A percentile compares a stretch with the other conserved stretches of the same genome.
phyloP scores from a whole-genome alignment of 2,329 filamentous ascomycete species.

The Sporothrix brasiliensis region DNA sequence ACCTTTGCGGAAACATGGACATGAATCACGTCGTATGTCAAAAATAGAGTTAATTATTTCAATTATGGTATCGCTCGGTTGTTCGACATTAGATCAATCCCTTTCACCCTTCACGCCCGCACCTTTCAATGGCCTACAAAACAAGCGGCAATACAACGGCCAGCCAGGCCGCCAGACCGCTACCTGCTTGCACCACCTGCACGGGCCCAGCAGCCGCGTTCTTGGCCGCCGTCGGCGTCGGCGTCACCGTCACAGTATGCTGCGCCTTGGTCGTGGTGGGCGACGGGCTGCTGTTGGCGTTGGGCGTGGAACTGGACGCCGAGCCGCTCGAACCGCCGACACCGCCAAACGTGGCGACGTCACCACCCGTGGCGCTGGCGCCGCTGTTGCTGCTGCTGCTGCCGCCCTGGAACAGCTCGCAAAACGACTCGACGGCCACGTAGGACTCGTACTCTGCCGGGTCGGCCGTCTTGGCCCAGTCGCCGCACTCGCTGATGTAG shows the following conservation, averaged over 20 bases:
- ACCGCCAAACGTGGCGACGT: slow-evolving; percentile 25
- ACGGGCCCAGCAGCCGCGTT: background rate
- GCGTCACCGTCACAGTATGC: slow-evolving; percentile 29
- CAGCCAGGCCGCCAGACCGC: slow-evolving; percentile 27
- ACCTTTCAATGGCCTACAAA: background rate
- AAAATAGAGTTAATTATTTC: background rate
- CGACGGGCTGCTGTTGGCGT: slow-evolving; percentile 16
- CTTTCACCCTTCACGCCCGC: background rate
- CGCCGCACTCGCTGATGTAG: slow-evolving; percentile 37
- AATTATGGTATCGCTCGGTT: background rate
- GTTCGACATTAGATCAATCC: background rate
- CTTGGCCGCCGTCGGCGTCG: slow-evolving; percentile 19
- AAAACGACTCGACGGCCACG: slow-evolving; percentile 34
- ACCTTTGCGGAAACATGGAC: background rate
- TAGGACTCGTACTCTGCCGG: slow-evolving; percentile 34
- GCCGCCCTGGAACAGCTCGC: slow-evolving; percentile 31
- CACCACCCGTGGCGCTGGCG: background rate
- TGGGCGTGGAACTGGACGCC: background rate
- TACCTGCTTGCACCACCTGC: background rate
- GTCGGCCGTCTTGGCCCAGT: slow-evolving; percentile 35
- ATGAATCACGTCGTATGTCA: slow-evolving; percentile 19
- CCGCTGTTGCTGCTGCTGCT: background rate
- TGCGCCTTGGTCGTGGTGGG: slow-evolving; percentile 13
- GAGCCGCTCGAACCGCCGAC: slow-evolving; percentile 15
- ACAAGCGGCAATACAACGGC: slow-evolving; percentile 30